Evolutionary conservation across 2,329 filamentous ascomycete species (phyloP).

Genomic region (Taxawa tesnikishii): DNA sequence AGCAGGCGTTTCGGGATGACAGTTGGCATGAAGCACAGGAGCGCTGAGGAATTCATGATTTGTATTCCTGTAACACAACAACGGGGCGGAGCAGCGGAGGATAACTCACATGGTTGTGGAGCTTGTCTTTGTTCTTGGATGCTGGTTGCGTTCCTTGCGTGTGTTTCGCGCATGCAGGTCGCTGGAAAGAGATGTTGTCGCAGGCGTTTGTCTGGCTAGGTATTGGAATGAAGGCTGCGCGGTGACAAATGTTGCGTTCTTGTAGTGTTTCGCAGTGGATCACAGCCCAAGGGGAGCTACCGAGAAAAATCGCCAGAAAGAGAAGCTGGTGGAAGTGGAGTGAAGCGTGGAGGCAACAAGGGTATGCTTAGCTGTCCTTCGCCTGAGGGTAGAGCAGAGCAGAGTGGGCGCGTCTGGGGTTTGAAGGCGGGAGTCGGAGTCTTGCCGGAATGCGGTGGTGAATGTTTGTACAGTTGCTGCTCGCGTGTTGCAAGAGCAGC

Average conservation of each 20-base stretch:
- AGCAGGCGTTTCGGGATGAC: background rate
- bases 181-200: slow-evolving; percentile 9
- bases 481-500: no score
- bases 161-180: slow-evolving; percentile 12
- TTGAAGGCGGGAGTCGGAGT: no score
- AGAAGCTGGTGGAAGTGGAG: background rate
- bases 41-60: background rate
- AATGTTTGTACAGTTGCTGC: no score
- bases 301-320: no score
- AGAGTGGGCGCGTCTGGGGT: no score
- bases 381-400: no score
- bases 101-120: slow-evolving; percentile 5
- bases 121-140: slow-evolving; percentile 2
- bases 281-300: no score
- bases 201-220: background rate
- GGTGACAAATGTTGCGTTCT: background rate
- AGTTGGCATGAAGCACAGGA: no score
- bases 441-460: no score
- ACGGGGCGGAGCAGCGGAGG: background rate
- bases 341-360: background rate
- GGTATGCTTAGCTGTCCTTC: no score
- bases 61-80: background rate
- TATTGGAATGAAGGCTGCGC: background rate
- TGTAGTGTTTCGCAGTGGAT: background rate
- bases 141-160: slow-evolving; percentile 10